Evolutionary conservation across 768 basidiomycete species (phyloP), one percentile per base, ranked within the genome.

Genomic region (Trametes cingulata): DNA sequence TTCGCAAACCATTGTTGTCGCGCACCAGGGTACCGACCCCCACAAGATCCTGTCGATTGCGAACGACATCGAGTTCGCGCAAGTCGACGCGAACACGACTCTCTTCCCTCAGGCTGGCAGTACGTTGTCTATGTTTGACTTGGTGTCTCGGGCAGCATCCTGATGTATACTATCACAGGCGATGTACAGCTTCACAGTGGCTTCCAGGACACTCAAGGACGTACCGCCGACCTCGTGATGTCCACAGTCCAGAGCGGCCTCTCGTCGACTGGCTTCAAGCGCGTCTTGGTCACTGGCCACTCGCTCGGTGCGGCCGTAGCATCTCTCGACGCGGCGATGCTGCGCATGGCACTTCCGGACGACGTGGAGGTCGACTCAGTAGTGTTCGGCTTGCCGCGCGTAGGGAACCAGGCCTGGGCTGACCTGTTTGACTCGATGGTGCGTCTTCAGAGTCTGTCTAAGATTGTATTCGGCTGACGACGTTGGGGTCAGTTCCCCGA

Each of bases 1-100:
- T 8, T 64, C 75, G 20, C 56, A 71, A 36, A 69, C 65, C 2
- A 67, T 76, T 45, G 70, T 77, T 46, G 76, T 77, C 17, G 70
- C 72, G 3, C 75, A 78, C 55, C 71, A 76, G 62, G 76, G 76
- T 13, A 77, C 76, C 2, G 69, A 78, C 43, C 68, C 68, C 19
- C 25, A 62, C 13, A 61, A 73, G 8, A 45, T 71, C 45, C 59
- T 70, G 29, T 70, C 69, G 29, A 61, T 66, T 43, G 64, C 66
- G 15, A 70, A 70, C 43, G 67, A 70, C 48, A 40, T 64, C 25
- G 56, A 70, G 62, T 60, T 70, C 55, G 36, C 20, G 19, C 66
- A 68, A 42, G 65, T 63, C 15, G 52, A 37, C 36, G 57, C 81
- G 48, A 61, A 80, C 62, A 15, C 76, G 1, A 69, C 74, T 1